phyloP scores from a whole-genome alignment of 768 basidiomycete species.

The Mycena leptocephala region DNA sequence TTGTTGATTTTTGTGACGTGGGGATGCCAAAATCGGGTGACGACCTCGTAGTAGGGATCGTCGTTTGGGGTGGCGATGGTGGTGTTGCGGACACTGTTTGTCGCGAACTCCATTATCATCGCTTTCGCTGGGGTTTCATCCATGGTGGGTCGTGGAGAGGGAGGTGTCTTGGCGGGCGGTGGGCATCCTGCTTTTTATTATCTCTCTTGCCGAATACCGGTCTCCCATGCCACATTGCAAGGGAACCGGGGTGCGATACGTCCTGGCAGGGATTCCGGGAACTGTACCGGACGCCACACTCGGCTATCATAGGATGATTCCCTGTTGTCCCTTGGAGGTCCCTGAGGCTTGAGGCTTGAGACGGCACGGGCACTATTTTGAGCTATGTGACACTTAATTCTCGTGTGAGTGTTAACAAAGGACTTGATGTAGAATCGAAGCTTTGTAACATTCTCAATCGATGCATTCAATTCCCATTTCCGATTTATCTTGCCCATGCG shows the following conservation, averaged over 20 bases:
- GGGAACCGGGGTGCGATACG: background rate
- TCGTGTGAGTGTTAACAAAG: too few relatives aligned
- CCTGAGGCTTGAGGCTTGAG: background rate
- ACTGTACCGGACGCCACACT: background rate
- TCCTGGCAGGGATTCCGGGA: background rate
- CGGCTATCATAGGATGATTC: background rate
- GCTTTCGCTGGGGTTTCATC: background rate
- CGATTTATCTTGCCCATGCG: too few relatives aligned
- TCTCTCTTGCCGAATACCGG: background rate
- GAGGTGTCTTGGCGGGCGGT: too few relatives aligned
- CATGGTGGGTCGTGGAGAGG: slow-evolving; percentile 1
- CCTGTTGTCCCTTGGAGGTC: too few relatives aligned
- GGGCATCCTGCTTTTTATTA: background rate
- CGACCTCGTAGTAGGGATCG: slow-evolving; percentile 65
- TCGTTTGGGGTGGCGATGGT: slow-evolving; percentile 61
- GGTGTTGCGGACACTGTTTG: slow-evolving; percentile 68
- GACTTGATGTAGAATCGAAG: too few relatives aligned
- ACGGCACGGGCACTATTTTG: too few relatives aligned
- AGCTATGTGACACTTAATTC: too few relatives aligned
- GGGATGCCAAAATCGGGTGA: slow-evolving; percentile 71
- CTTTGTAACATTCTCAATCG: too few relatives aligned
- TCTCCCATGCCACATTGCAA: background rate
- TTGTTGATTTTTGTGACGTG: slow-evolving; percentile 66
- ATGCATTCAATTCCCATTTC: too few relatives aligned
- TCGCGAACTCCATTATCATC: slow-evolving; percentile 51